Conservation (phyloP, 2,329 filamentous ascomycete species). For the Elsinoe batatas region DNA sequence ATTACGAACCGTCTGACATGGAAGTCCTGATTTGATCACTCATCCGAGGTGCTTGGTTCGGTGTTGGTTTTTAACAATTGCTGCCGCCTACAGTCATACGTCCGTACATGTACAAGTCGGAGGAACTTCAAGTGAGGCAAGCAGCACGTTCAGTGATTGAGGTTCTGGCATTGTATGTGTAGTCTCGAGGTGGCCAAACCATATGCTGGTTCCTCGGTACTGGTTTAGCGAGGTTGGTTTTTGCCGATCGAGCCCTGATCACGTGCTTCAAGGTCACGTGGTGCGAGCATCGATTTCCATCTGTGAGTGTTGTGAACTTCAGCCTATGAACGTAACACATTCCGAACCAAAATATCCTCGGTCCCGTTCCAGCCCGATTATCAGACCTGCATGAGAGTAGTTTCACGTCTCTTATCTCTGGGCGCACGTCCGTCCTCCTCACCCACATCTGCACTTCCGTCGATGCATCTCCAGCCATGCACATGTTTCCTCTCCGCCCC, state of each 20-base stretch:
- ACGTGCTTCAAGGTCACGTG: background rate
- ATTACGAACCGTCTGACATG: too few relatives aligned
- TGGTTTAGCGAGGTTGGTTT: too few relatives aligned
- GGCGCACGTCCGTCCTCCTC: background rate
- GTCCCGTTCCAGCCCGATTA: conserved; percentile 9
- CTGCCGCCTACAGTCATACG: too few relatives aligned
- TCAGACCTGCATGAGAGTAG: background rate
- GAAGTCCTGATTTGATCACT: background rate
- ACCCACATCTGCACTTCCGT: background rate
- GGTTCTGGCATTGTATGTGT: too few relatives aligned
- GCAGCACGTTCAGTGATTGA: too few relatives aligned
- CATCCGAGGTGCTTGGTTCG: background rate
- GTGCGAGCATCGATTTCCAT: too few relatives aligned
- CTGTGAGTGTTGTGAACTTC: too few relatives aligned
- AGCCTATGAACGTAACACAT: background rate
- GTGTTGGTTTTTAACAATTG: background rate
- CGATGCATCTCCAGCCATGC: background rate
- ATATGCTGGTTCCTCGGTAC: too few relatives aligned
- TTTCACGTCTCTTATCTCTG: conserved; percentile 11
- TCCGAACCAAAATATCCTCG: background rate
- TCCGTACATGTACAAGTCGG: too few relatives aligned
- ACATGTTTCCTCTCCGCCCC: background rate
- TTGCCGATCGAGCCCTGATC: background rate
- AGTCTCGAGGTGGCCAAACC: too few relatives aligned
- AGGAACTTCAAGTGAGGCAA: too few relatives aligned